Percentiles rank a stretch among this genome's conserved stretches.
phyloP scores from a whole-genome alignment of 2,329 filamentous ascomycete species.

The Penicillium digitatum region DNA sequence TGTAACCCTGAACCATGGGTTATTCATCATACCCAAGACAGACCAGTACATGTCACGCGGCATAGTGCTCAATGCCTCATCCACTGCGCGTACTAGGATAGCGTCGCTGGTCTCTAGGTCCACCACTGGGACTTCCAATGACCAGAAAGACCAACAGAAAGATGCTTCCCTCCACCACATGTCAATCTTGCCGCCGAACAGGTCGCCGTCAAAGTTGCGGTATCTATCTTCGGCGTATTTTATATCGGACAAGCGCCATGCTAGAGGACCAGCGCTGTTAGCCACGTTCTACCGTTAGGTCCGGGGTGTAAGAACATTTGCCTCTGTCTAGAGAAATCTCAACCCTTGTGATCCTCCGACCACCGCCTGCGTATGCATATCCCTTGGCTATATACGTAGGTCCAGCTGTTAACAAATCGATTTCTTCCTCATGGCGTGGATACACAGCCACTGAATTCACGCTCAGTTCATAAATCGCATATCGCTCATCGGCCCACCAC shows the following conservation, averaged over 20 bases:
- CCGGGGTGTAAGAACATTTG: slow-evolving; percentile 44
- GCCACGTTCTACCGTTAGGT: background rate
- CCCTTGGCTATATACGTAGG: slow-evolving; percentile 65
- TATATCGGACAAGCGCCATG: slow-evolving; percentile 73
- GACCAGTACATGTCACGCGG: slow-evolving; percentile 96
- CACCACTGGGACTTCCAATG: slow-evolving; percentile 60
- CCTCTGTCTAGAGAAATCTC: slow-evolving; percentile 82
- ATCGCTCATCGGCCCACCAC: slow-evolving; percentile 84
- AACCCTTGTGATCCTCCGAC: slow-evolving; percentile 74
- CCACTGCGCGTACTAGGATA: slow-evolving; percentile 81
- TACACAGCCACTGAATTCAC: slow-evolving; percentile 78
- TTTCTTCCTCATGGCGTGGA: slow-evolving; percentile 70
- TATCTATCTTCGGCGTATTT: slow-evolving; percentile 84
- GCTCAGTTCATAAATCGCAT: slow-evolving; percentile 89
- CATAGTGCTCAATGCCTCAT: slow-evolving; percentile 80
- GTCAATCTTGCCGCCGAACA: slow-evolving; percentile 75
- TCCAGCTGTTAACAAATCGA: slow-evolving; percentile 50
- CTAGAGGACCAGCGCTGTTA: slow-evolving; percentile 20
- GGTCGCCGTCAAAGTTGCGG: slow-evolving; percentile 57
- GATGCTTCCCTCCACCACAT: slow-evolving; percentile 75
- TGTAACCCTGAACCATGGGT: slow-evolving; percentile 82
- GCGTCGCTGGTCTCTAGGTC: slow-evolving; percentile 64
- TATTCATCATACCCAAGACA: slow-evolving; percentile 96
- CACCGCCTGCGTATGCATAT: slow-evolving; percentile 86
- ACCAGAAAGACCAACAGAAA: slow-evolving; percentile 95